Percentiles rank a stretch among this genome's conserved stretches.
Evolutionary conservation across 306 rosid species (phyloP).

Genomic region (Alnus rubra): DNA sequence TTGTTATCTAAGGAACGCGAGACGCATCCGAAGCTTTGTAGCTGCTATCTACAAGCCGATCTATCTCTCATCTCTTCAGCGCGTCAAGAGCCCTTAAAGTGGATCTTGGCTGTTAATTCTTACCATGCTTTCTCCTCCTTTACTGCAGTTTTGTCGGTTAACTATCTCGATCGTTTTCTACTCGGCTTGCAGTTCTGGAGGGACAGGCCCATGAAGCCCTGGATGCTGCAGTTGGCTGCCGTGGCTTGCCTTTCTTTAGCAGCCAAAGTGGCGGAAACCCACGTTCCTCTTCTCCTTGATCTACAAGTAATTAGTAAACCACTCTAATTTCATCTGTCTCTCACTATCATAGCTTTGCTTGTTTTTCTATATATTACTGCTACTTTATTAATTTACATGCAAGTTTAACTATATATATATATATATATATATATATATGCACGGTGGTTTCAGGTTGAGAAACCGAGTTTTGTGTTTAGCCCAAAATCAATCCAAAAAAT

Average conservation of each 20-base stretch:
- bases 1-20: constrained; percentile 7
- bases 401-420: not conserved
- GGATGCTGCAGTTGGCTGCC: constrained; percentile 8
- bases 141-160: not conserved
- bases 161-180: constrained; percentile 11
- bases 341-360: not conserved
- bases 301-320: not conserved
- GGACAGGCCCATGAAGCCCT: constrained; percentile 7
- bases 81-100: not conserved
- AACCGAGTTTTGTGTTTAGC: not conserved
- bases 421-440: not conserved
- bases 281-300: not conserved
- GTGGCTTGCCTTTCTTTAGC: constrained; percentile 7
- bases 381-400: not conserved
- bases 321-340: too few relatives aligned
- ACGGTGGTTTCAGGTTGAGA: not conserved
- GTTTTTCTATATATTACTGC: not conserved
- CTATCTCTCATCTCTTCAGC: not conserved
- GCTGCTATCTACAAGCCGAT: not conserved
- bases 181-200: too few relatives aligned
- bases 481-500: constrained; percentile 6
- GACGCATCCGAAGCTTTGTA: not conserved
- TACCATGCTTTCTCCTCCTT: constrained; percentile 5
- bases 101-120: constrained; percentile 1
- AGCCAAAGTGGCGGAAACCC: constrained; percentile 2